phyloP scores from a whole-genome alignment of 768 basidiomycete species.

The Boletales sp. region DNA sequence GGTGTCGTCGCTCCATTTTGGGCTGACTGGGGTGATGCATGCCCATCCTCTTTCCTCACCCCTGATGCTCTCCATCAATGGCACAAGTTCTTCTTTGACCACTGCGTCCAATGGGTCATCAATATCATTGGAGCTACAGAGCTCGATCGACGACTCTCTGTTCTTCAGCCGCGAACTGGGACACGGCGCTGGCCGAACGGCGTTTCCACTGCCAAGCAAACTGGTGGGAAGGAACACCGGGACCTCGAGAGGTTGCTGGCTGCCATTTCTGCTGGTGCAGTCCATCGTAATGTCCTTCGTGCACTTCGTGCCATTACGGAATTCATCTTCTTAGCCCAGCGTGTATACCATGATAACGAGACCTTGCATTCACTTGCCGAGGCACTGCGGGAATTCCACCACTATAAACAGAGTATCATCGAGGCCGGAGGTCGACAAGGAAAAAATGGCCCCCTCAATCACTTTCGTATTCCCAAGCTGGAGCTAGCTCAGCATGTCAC shows the following conservation, averaged over 20 bases:
- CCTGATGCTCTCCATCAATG: constrained; percentile 28
- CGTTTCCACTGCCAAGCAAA: constrained; percentile 8
- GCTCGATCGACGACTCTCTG: constrained; percentile 24
- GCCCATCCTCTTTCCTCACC: constrained; percentile 19
- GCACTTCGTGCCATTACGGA: constrained; percentile 35
- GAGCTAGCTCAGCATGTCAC: constrained; percentile 17
- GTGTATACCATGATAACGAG: neutral
- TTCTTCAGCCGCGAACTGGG: constrained; percentile 16
- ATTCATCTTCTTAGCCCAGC: constrained; percentile 37
- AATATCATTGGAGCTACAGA: constrained; percentile 19
- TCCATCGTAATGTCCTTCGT: constrained; percentile 25
- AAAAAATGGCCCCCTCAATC: constrained; percentile 4
- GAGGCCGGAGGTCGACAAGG: neutral
- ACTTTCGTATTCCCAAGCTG: constrained; percentile 18
- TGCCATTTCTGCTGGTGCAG: constrained; percentile 6
- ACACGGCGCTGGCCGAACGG: constrained; percentile 2
- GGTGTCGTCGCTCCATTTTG: constrained; percentile 30
- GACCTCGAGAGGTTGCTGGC: constrained; percentile 6
- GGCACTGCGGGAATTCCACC: constrained; percentile 5
- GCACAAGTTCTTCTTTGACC: constrained; percentile 27
- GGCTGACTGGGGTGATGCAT: constrained; percentile 22
- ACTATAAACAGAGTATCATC: constrained; percentile 7
- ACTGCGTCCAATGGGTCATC: constrained; percentile 4
- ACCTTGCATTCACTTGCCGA: constrained; percentile 1
- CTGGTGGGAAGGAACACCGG: neutral